Evolutionary conservation across 2,329 filamentous ascomycete genomes (phyloP).

Genomic region (Cercospora citrullina): DNA sequence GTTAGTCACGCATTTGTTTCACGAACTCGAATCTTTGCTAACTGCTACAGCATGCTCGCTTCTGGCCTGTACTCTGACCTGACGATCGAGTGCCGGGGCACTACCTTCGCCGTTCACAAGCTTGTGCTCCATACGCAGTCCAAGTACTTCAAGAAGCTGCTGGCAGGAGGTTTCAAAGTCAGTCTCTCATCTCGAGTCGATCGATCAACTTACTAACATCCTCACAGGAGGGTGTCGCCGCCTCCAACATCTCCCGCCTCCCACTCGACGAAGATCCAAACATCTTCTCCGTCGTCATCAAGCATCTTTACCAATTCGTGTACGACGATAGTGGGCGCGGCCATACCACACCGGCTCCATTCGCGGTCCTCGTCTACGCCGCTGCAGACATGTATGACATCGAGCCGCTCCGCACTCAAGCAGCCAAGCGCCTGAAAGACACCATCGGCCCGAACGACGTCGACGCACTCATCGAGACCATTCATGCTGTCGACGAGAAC

Average conservation of each 20-base stretch:
- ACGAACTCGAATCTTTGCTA: neutral
- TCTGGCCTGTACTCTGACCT: constrained; percentile 43
- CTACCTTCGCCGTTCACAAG: constrained; percentile 46
- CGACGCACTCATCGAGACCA: constrained; percentile 18
- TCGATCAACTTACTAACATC: neutral
- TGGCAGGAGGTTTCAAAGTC: constrained; percentile 30
- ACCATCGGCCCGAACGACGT: constrained; percentile 12
- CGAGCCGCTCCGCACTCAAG: constrained; percentile 30
- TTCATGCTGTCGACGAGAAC: constrained; percentile 20
- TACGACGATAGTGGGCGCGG: constrained; percentile 24
- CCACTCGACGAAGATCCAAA: constrained; percentile 24
- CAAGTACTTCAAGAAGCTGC: constrained; percentile 45
- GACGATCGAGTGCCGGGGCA: constrained; percentile 43
- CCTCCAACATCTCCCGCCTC: constrained; percentile 14
- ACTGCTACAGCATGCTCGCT: neutral
- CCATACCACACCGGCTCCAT: neutral
- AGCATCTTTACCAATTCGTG: constrained; percentile 29
- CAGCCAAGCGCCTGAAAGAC: constrained; percentile 11
- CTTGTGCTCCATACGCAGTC: constrained; percentile 45
- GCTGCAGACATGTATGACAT: constrained; percentile 45
- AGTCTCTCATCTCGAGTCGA: neutral
- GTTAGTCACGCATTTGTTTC: neutral
- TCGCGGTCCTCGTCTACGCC: constrained; percentile 41
- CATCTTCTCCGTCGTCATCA: constrained; percentile 21
- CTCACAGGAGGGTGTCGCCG: constrained; percentile 18